Evolutionary conservation across 164 flowering plant species (phyloP), one percentile per base, ranked within the genome.

Genomic region (Magnolia sinica): DNA sequence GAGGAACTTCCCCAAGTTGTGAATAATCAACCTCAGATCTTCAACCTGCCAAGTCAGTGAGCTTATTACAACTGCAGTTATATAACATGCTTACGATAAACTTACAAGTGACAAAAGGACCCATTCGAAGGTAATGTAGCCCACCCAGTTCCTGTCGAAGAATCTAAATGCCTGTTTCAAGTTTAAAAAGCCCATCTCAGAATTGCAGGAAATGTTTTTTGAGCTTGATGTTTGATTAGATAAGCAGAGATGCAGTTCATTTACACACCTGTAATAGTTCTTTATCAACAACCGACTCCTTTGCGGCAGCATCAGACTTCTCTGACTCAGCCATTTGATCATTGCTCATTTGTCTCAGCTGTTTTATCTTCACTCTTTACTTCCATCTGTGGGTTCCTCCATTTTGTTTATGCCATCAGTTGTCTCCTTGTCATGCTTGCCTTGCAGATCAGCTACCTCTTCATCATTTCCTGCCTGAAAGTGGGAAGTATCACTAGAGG

Each of bases 101-200:
- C n/a, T 19, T 8, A 22, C 45, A 10, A 50, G 27, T 23, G 14
- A 3, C 3, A 10, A 11, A 31, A 73, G 27, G 22, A 73, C 2
- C 7, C 3, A 16, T 31, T 19, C 11, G 1, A 37, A 49, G 18
- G 13, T 87, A 14, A 96, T 82, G 86, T 91, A 89, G 70, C 98
- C 99, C 70, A 83, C 91, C 63, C 89, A 83, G 74, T 94, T 92
- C 50, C 97, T 90, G 52, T 96, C 99, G 77, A 96, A 96, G 72
- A 94, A 96, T 81, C 92, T 87, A 84, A 96, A 96, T 80, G 98
- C 99, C 99, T 96, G 91, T 55, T 37, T 10, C 73, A 84, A 31
- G 68, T 20, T 45, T 5, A 64, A 29, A 74, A 14, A 75, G 77
- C 24, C 50, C 1, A 6, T 9, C 16, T 31, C 10, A 79, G 10